Percentiles rank a stretch among this genome's conserved stretches.
Evolutionary conservation across 371 early-diverging fungal genomes (phyloP).

Genomic region (Mucor circinelloides): DNA sequence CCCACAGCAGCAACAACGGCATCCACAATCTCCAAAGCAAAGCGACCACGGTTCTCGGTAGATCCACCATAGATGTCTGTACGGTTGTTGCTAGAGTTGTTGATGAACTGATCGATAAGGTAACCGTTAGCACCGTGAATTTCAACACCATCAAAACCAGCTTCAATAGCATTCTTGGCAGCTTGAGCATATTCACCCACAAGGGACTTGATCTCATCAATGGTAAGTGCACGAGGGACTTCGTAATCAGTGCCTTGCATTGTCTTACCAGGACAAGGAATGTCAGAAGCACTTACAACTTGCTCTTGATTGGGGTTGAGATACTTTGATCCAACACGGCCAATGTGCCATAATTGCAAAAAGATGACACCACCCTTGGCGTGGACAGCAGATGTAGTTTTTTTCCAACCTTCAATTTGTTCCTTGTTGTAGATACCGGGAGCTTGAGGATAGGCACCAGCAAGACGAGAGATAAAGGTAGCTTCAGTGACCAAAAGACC

Average conservation of each 20-base stretch:
- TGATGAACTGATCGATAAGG: constrained; percentile 60
- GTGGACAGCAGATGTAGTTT: constrained; percentile 54
- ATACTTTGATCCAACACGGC: constrained; percentile 17
- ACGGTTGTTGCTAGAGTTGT: constrained; percentile 55
- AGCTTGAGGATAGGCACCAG: constrained; percentile 32
- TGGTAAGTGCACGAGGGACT: constrained; percentile 52
- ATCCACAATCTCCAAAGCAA: constrained; percentile 58
- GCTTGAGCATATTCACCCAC: constrained; percentile 61
- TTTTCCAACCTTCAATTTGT: constrained; percentile 54
- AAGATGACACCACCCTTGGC: constrained; percentile 52
- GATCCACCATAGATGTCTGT: constrained; percentile 68
- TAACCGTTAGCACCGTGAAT: constrained; percentile 74
- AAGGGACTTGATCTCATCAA: constrained; percentile 61
- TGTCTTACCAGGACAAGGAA: not conserved
- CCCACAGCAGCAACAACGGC: constrained; percentile 46
- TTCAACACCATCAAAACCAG: constrained; percentile 70
- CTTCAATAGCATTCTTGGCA: constrained; percentile 35
- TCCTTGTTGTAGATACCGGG: constrained; percentile 47
- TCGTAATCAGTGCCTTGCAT: constrained; percentile 2
- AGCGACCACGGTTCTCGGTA: constrained; percentile 71
- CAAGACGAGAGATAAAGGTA: constrained; percentile 38
- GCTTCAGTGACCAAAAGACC: constrained; percentile 64
- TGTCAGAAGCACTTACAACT: constrained; percentile 14
- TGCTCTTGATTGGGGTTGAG: not conserved
- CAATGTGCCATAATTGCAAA: constrained; percentile 53